Base-by-base conservation (phyloP, 2,329 filamentous ascomycete genomes). In the Aurifilum marmelostoma region DNA sequence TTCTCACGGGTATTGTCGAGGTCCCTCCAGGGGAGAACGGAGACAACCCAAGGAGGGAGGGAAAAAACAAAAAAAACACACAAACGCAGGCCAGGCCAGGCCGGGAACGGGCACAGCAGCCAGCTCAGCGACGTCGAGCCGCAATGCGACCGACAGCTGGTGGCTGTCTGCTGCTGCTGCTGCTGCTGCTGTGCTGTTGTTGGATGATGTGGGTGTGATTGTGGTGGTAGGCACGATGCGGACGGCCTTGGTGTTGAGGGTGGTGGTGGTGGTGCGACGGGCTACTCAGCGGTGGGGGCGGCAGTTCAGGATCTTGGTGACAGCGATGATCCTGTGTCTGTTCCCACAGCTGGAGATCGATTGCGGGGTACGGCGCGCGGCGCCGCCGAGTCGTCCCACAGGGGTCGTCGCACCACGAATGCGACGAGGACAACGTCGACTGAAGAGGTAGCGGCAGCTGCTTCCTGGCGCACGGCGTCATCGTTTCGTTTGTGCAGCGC, bases 331-430 rank as follows among this genome's bases (percentile, higher is more conserved):
- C 27, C 37, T 43, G 59, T 21, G 24, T 24, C 59, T 27, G 65
- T 66, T 59, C 50, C 62, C 66, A 63, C 69, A 62, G 56, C 64
- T 63, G 66, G 59, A 68, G 43, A 41, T 47, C 37, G 61, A 50
- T 47, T 69, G 69, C 63, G 69, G 67, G 69, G 67, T 67, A 67
- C 67, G 60, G 67, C 39, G 69, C 63, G 63, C 66, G 62, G 68
- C 69, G 65, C 66, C 67, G 69, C 69, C 69, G 69, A 69, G 69
- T 66, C 66, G 66, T 68, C 69, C 67, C 63, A 68, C 69, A 37
- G 27, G 54, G 69, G 54, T 41, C 54, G 66, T 41, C 54, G 66
- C 64, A 71, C 67, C 64, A 56, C 67, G 69, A 69, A 63, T 69
- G 63, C 66, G 67, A 71, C 67, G 66, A 60, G 59, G 67, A 66